These are phyloP conservation scores for Hypoxylon rubiginosum DNA, from an alignment of 2,329 filamentous ascomycete species.

Conservation along the genomic window DNA sequence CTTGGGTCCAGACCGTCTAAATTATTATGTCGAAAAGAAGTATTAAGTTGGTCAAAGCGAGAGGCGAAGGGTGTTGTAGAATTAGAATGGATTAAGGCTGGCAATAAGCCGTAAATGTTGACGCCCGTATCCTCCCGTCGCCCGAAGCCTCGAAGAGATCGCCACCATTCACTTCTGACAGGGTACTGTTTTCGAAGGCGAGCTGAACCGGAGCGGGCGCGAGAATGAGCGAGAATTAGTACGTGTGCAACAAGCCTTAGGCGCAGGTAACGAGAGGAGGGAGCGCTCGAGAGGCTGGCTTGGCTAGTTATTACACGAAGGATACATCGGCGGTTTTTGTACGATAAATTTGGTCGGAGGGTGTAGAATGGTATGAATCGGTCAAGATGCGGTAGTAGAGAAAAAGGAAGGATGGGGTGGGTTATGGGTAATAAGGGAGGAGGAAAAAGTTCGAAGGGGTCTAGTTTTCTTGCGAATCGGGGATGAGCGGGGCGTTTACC, in stretches of 20 bases:
- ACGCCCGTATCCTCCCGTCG: constrained; percentile 45
- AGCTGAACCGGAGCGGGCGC: constrained; percentile 18
- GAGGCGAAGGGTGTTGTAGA: constrained; percentile 22
- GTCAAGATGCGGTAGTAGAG: constrained; percentile 33
- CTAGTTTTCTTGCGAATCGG: constrained; percentile 40
- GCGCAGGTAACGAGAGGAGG: constrained; percentile 37
- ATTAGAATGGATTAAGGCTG: constrained; percentile 36
- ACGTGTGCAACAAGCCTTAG: constrained; percentile 28
- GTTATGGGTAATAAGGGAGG: constrained; percentile 44
- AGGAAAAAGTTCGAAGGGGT: constrained; percentile 41
- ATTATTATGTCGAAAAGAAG: constrained; percentile 27
- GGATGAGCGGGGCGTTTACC: constrained; percentile 43
- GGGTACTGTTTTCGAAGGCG: constrained; percentile 20
- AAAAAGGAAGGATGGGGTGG: constrained; percentile 37
- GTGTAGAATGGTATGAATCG: constrained; percentile 42
- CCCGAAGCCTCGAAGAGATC: constrained; percentile 36
- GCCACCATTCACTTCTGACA: constrained; percentile 39
- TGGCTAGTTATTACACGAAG: constrained; percentile 39
- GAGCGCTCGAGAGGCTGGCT: constrained; percentile 36
- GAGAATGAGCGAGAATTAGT: not conserved
- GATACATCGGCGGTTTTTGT: constrained; percentile 42
- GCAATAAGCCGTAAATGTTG: constrained; percentile 28
- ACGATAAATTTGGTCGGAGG: constrained; percentile 31
- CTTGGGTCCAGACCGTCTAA: constrained; percentile 35
- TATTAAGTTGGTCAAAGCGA: constrained; percentile 28